These are phyloP conservation scores for Yamadazyma siamensis DNA, from an alignment of 1,139 yeast genomes.

Conservation along the genomic window DNA sequence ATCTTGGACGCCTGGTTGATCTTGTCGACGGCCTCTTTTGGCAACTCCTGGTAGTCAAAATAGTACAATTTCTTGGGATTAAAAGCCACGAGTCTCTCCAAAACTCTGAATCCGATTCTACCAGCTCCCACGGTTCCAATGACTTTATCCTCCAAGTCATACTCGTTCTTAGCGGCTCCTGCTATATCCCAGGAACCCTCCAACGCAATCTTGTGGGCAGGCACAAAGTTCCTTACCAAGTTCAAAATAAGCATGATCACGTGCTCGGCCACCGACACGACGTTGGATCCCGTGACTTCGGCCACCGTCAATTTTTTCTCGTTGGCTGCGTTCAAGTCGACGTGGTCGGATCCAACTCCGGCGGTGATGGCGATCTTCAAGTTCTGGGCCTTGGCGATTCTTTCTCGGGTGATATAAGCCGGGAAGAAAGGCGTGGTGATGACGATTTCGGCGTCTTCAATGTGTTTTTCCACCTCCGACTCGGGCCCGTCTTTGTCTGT, in stretches of 20 bases:
- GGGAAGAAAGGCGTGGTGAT: constrained; percentile 87
- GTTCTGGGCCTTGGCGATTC: constrained; percentile 69
- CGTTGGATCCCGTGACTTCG: constrained; percentile 83
- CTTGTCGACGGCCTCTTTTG: constrained; percentile 54
- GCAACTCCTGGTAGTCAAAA: constrained; percentile 72
- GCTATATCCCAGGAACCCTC: constrained; percentile 75
- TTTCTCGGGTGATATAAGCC: constrained; percentile 64
- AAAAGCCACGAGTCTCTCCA: constrained; percentile 71
- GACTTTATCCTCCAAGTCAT: constrained; percentile 73
- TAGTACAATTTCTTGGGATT: constrained; percentile 71
- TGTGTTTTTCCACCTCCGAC: constrained; percentile 59
- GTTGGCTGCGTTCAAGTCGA: constrained; percentile 73
- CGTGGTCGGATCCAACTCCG: constrained; percentile 83
- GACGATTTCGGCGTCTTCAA: constrained; percentile 69
- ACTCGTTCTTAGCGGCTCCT: constrained; percentile 68
- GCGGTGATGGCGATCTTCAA: constrained; percentile 74
- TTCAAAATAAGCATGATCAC: constrained; percentile 71
- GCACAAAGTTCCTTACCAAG: constrained; percentile 73
- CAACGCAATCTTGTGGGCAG: constrained; percentile 68
- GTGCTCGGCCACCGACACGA: constrained; percentile 79
- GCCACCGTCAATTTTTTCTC: constrained; percentile 60
- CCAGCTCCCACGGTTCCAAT: constrained; percentile 82
- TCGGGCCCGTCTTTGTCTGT: constrained; percentile 57
- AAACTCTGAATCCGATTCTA: constrained; percentile 74
- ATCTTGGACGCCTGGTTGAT: constrained; percentile 38